phyloP scores from a whole-genome alignment of 805 yeast species.

The Candida patagonica region DNA sequence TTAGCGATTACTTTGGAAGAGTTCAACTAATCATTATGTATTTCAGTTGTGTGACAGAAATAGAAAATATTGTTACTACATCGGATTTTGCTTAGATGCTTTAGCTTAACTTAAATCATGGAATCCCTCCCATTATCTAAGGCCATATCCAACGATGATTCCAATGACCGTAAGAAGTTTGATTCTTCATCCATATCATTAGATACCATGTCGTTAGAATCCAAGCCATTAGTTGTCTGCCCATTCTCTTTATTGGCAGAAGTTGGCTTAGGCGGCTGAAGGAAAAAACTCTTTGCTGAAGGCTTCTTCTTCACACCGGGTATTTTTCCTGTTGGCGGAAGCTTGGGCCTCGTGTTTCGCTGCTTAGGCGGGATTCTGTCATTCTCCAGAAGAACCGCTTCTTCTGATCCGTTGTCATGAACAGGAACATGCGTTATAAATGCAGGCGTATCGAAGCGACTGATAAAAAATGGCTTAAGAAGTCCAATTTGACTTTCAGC shows the following conservation, averaged over 20 bases:
- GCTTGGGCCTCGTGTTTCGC: slow-evolving; percentile 61
- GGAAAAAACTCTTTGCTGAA: slow-evolving; percentile 13
- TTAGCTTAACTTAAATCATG: no score
- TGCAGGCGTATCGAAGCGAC: slow-evolving; percentile 4
- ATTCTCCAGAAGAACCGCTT: slow-evolving; percentile 49
- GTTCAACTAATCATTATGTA: no score
- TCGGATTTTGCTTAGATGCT: no score
- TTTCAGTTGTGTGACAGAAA: no score
- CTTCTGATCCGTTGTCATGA: slow-evolving; percentile 16
- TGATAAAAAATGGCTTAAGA: slow-evolving; percentile 43
- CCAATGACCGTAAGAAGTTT: background rate
- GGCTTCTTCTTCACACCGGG: slow-evolving; percentile 50
- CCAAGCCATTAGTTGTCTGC: background rate
- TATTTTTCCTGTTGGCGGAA: slow-evolving; percentile 89
- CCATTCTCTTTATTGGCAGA: background rate
- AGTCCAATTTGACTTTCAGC: slow-evolving; percentile 48
- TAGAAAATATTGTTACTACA: no score
- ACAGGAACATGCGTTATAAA: background rate
- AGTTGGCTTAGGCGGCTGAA: background rate
- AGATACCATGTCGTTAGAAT: background rate
- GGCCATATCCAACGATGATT: background rate
- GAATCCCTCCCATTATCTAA: no score
- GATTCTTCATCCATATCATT: background rate
- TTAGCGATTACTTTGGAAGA: no score
- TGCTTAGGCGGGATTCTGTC: slow-evolving; percentile 77